phyloP scores from a whole-genome alignment of 352 stramenopile species.

The Pythium oligandrum region DNA sequence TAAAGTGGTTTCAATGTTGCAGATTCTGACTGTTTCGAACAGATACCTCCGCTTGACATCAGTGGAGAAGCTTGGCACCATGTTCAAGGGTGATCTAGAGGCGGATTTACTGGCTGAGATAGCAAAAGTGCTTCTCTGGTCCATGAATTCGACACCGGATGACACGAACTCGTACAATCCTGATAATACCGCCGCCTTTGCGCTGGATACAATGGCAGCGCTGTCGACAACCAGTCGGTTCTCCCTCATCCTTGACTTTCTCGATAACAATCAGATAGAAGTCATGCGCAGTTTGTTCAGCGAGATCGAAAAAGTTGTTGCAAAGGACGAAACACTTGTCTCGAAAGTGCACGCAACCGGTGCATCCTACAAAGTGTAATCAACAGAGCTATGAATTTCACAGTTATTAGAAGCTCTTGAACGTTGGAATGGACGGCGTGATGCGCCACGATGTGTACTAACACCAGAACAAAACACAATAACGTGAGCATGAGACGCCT shows the following conservation, averaged over 20 bases:
- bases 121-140: slow-evolving; percentile 32
- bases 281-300: slow-evolving; percentile 30
- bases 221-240: slow-evolving; percentile 48
- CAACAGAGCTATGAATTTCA: no score
- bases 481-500: neutral
- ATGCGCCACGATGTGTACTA: slow-evolving; percentile 82
- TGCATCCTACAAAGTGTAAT: no score
- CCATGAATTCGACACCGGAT: slow-evolving; percentile 13
- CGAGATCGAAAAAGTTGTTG: neutral
- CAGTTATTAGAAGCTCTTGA: slow-evolving; percentile 71
- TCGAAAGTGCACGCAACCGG: no score
- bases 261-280: slow-evolving; percentile 63
- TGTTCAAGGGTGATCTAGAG: slow-evolving; percentile 74
- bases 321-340: no score
- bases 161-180: neutral
- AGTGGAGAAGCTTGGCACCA: slow-evolving; percentile 25
- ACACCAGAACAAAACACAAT: slow-evolving; percentile 3
- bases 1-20: neutral
- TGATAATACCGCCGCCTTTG: slow-evolving; percentile 22
- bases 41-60: slow-evolving; percentile 69
- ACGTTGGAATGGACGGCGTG: slow-evolving; percentile 51
- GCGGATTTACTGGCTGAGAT: slow-evolving; percentile 71
- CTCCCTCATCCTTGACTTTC: slow-evolving; percentile 59
- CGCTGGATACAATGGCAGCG: slow-evolving; percentile 28
- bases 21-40: neutral